Conservation (phyloP, 495 filamentous ascomycete genomes). For the Cercophora scortea region DNA sequence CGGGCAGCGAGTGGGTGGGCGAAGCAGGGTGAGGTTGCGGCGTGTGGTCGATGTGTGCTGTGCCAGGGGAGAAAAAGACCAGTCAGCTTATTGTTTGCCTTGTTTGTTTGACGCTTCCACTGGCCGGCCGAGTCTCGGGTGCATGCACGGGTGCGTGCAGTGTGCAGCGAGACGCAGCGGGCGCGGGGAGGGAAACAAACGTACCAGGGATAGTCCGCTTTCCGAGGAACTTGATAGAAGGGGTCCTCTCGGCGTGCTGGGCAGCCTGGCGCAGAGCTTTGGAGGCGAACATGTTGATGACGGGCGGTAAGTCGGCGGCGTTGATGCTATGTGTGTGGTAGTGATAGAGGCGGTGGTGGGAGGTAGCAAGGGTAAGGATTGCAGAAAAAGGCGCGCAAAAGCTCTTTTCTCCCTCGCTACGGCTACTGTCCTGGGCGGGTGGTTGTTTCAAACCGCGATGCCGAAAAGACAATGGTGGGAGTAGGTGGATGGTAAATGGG, state of each 20-base stretch:
- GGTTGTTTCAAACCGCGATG: background rate
- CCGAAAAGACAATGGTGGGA: background rate
- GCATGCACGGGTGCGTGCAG: too few relatives aligned
- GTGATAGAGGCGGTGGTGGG: background rate
- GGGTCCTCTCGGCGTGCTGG: constrained; percentile 55
- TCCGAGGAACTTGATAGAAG: constrained; percentile 87
- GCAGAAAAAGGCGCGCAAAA: background rate
- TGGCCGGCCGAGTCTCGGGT: too few relatives aligned
- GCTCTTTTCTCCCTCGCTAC: constrained; percentile 21
- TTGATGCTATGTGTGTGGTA: background rate
- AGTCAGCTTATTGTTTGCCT: background rate
- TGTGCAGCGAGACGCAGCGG: too few relatives aligned
- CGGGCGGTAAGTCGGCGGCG: background rate
- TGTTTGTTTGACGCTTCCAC: too few relatives aligned
- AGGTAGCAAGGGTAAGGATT: background rate
- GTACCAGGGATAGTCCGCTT: constrained; percentile 75
- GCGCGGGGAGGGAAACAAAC: constrained; percentile 19
- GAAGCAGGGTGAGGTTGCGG: constrained; percentile 59
- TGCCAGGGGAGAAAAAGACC: background rate
- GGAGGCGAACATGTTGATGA: constrained; percentile 53
- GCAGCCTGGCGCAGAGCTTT: constrained; percentile 58
- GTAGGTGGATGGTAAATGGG: background rate
- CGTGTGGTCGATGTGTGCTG: constrained; percentile 74
- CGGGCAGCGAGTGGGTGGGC: constrained; percentile 44
- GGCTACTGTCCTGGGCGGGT: constrained; percentile 15